Evolutionary conservation across 2,329 filamentous ascomycete species (phyloP), one percentile per base, ranked within the genome.

Genomic region (Cytospora leucostoma): DNA sequence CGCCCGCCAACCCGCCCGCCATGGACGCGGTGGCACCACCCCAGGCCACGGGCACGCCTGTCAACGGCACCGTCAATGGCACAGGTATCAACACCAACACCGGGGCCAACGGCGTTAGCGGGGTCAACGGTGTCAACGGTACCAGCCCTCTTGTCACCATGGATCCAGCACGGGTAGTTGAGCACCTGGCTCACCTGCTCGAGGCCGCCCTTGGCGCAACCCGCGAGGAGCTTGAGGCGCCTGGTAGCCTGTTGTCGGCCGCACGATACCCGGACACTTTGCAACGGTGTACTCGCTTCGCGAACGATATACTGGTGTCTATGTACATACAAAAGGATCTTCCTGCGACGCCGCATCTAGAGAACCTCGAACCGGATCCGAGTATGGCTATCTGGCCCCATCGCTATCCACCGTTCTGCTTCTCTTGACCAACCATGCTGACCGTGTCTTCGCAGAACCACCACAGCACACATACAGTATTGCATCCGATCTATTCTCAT

Each of bases 301-400:
- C 93, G 64, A 87, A 88, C 66, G 96, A 99, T 77, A 84, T 90
- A 64, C 92, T 97, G 78, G 88, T 89, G 67, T 92, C 90, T 61
- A 81, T 99, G 67, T 98, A 98, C 77, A 89, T 97, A 67, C 90
- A 95, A 74, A 97, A 97, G 78, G 92, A 94, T 73, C 74, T 88
- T 68, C 78, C 84, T 59, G 79, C 82, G 67, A 80, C 81, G 13
- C 80, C 84, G 56, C 75, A 82, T 61, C 72, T 79, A 49, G 78
- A 83, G 62, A 82, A 85, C 67, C 83, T 79, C 52, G 70, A 76
- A 17, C 77, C 79, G 62, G 75, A 77, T 65, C 70, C 77, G 69
- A 74, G 81, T 84, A 74, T 68, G 81, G 19, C 38, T 69, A 50
- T 56, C 64, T 68, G 54, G 69, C 54, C 13, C 51, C 35, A 49